phyloP scores from a whole-genome alignment of 306 rosid genomes.

The Vigna hirtella region DNA sequence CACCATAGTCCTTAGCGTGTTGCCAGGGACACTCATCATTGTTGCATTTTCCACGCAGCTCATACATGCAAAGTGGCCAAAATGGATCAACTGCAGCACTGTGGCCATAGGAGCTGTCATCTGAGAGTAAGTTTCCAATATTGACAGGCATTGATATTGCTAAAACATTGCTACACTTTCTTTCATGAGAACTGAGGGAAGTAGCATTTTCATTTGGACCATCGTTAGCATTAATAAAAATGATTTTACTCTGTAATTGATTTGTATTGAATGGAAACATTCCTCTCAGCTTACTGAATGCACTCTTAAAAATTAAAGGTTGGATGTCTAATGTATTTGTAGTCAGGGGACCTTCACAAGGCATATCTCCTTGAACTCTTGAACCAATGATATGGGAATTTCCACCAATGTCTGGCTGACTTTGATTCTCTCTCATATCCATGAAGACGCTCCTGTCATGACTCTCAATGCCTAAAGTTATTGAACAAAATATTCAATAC shows the following conservation, averaged over 20 bases:
- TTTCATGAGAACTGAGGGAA: constrained; percentile 47
- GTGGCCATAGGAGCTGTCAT: constrained; percentile 70
- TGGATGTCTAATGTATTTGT: constrained; percentile 44
- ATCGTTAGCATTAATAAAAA: constrained; percentile 43
- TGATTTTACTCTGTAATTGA: constrained; percentile 47
- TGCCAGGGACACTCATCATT: constrained; percentile 98
- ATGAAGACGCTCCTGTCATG: constrained; percentile 48
- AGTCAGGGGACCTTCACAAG: constrained; percentile 49
- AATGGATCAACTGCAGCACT: constrained; percentile 74
- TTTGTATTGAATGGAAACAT: constrained; percentile 46
- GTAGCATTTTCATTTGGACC: constrained; percentile 44
- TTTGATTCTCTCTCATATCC: constrained; percentile 56
- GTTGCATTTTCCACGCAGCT: constrained; percentile 99
- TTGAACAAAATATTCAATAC: constrained; percentile 37
- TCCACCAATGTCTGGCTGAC: constrained; percentile 49
- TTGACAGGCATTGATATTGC: constrained; percentile 50
- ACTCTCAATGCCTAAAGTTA: constrained; percentile 56
- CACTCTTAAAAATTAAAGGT: constrained; percentile 67
- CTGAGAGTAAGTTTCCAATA: constrained; percentile 49
- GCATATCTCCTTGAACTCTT: constrained; percentile 49
- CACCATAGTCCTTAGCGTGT: constrained; percentile 72
- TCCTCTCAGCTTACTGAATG: constrained; percentile 67
- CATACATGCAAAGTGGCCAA: constrained; percentile 97
- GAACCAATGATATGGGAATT: constrained; percentile 46
- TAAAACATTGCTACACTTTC: constrained; percentile 44